A percentile compares a stretch with the other conserved stretches of the same genome.
Evolutionary conservation across 2,329 filamentous ascomycete species (phyloP).

Genomic region (Diaporthe sp.): DNA sequence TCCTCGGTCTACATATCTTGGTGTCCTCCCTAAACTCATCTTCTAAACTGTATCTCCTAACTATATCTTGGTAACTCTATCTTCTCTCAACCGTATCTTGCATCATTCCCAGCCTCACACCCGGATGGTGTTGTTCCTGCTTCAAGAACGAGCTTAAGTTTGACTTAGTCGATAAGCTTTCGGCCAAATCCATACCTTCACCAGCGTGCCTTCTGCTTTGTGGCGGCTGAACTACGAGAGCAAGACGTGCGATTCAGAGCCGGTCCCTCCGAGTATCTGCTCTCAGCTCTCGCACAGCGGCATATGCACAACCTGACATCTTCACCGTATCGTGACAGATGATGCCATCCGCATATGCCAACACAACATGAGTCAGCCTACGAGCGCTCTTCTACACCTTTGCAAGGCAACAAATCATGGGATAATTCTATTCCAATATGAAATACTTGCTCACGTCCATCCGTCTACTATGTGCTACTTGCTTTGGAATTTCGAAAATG

Average conservation of each 20-base stretch:
- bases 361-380: background rate
- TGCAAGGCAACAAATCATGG: background rate
- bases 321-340: background rate
- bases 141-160: background rate
- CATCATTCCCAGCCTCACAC: background rate
- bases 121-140: background rate
- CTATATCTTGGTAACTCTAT: background rate
- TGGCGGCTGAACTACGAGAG: background rate
- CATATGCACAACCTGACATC: background rate
- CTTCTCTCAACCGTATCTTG: background rate
- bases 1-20: background rate
- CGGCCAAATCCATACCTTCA: background rate
- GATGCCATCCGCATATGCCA: background rate
- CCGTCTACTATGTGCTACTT: no score
- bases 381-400: background rate
- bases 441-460: background rate
- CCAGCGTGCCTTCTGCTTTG: background rate
- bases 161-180: conserved; percentile 12
- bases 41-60: background rate
- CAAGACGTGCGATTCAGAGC: background rate
- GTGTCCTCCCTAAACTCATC: background rate
- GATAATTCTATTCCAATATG: background rate
- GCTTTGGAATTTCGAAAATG: background rate
- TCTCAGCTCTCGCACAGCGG: no score
- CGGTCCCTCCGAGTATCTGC: background rate